Base-by-base conservation (phyloP, 768 basidiomycete genomes). In the Dioszegia aurantiaca region DNA sequence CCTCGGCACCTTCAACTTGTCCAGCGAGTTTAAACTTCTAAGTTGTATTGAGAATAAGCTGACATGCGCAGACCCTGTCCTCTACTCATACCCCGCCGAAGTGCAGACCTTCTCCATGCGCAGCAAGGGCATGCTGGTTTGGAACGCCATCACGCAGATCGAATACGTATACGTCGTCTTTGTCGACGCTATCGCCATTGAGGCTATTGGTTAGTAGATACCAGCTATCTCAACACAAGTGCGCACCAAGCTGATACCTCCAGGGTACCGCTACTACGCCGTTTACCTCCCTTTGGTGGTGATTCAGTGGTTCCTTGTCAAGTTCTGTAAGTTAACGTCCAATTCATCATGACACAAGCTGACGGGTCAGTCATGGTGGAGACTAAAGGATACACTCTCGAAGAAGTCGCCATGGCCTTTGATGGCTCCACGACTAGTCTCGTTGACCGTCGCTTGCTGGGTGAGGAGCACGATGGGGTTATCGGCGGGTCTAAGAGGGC, bases 91-190 rank as follows among this genome's bases (percentile, higher is more conserved):
- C 53, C 72, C 75, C 3, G 73, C 75, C 57, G 78, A 79, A 44
- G 69, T 78, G 26, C 72, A 76, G 55, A 74, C 77, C 1, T 78
- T 66, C 65, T 73, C 76, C 2, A 72, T 78, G 62, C 67, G 78
- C 11, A 69, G 67, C 41, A 79, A 79, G 59, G 77, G 77, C 10
- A 59, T 77, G 11, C 62, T 77, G 12, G 64, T 77, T 0, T 78
- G 78, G 78, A 77, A 77, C 55, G 70, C 75, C 24, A 41, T 73
- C 59, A 67, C 64, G 21, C 86, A 88, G 58, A 77, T 94, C 31
- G 91, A 87, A 70, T 81, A 77, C 40, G 90, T 88, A 2, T 79
- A 87, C 51, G 82, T 85, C 53, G 80, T 82, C 40, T 94, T 90
- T 89, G 69, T 75, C 47, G 85, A 88, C 63, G 83, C 88, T 73